Evolutionary conservation across 2,329 filamentous ascomycete species (phyloP), one percentile per base, ranked within the genome.

Genomic region (Sporothrix globosa): DNA sequence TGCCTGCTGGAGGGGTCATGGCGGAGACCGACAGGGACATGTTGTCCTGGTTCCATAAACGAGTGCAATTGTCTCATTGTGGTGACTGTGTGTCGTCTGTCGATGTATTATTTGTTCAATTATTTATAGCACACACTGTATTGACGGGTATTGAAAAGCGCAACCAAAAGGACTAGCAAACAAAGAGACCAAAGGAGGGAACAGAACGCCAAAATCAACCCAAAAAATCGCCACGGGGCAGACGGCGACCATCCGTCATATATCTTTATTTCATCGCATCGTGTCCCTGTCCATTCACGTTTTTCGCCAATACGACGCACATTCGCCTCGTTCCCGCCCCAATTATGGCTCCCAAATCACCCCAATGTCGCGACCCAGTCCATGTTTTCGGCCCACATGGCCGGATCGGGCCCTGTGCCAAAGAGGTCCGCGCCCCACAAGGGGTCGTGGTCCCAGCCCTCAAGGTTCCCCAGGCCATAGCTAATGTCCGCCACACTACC

Each of bases 381-480:
- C 69, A 73, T 68, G 46, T 58, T 67, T 19, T 72, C 72, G 2
- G 72, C 67, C 75, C 75, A 76, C 14, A 75, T 56, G 9, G 63
- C 71, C 9, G 73, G 72, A n/a, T 74, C 74, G 14, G 74, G 7
- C 19, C 61, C 60, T 10, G 39, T 56, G 53, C 75, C 73, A 56
- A 76, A 73, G 39, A 75, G 69, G 24, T 74, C 72, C 24, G 69
- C 71, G 7, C 63, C 50, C 75, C 74, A 76, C 1, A 69, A 50
- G 10, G 68, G 71, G 44, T 70, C 70, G 44, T 54, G 72, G 21
- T 74, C 72, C 70, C 68, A 74, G 34, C 58, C 67, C 4, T 71
- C 70, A 1, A 70, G 39, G 30, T 71, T 58, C 4, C 10, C 69
- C n/a, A 19, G 54, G 10, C 17, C 68, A 44, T 68, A 72, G 27